Evolutionary conservation across 768 basidiomycete species (phyloP).

Genomic region (Kwoniella mangroviensis): DNA sequence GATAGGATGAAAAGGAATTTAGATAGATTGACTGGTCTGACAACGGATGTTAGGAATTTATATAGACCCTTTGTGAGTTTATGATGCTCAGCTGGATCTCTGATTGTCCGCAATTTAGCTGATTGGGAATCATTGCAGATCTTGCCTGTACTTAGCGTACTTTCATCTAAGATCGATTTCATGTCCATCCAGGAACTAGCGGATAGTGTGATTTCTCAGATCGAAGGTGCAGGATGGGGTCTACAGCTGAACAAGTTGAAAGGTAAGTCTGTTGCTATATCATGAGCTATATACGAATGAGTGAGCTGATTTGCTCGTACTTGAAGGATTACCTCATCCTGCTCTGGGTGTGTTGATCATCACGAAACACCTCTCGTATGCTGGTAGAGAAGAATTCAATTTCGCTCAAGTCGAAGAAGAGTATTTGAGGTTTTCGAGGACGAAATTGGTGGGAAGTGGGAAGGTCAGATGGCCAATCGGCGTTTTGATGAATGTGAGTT

Average conservation of each 20-base stretch:
- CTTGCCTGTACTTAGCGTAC: constrained; percentile 29
- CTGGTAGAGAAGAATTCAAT: constrained; percentile 78
- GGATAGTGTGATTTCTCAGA: constrained; percentile 35
- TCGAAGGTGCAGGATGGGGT: constrained; percentile 53
- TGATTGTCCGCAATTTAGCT: no score
- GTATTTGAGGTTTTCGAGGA: constrained; percentile 67
- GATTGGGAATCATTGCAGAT: constrained; percentile 20
- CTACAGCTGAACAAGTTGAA: constrained; percentile 45
- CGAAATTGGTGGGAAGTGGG: constrained; percentile 56
- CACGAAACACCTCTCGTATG: constrained; percentile 73
- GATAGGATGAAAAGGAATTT: constrained; percentile 29
- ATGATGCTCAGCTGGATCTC: background rate
- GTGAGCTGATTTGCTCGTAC: no score
- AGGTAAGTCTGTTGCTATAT: constrained; percentile 37
- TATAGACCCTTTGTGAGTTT: constrained; percentile 51
- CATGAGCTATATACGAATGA: no score
- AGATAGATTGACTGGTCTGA: constrained; percentile 44
- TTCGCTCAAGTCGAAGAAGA: constrained; percentile 86
- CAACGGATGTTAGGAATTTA: constrained; percentile 51
- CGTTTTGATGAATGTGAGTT: constrained; percentile 64
- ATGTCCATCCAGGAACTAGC: constrained; percentile 24
- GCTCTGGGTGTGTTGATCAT: constrained; percentile 81
- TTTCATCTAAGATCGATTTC: constrained; percentile 23
- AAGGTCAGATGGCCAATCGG: constrained; percentile 49
- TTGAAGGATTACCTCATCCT: constrained; percentile 74